Percentiles rank a stretch among this genome's conserved stretches.
These are phyloP conservation scores for Pseudoperonospora humuli DNA, from an alignment of 352 stramenopile species.

Conservation along the genomic window DNA sequence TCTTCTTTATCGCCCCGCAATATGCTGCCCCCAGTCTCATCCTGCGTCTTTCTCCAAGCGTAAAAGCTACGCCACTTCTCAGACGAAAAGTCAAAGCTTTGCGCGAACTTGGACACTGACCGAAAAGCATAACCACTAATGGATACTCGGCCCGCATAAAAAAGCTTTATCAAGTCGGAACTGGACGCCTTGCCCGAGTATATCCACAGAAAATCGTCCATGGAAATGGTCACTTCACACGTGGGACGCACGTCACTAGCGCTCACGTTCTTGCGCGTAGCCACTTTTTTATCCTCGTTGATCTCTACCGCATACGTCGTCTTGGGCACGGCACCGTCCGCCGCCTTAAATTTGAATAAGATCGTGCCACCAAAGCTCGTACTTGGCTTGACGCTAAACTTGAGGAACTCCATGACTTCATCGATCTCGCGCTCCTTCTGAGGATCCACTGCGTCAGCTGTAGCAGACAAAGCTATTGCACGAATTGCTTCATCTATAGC, in stretches of 20 bases:
- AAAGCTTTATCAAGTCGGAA: conserved; percentile 68
- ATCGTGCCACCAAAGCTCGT: conserved; percentile 72
- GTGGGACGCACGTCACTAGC: conserved; percentile 35
- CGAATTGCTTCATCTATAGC: conserved; percentile 1
- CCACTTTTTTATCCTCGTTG: conserved; percentile 35
- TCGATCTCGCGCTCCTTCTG: conserved; percentile 70
- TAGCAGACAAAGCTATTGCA: neutral
- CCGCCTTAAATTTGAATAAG: conserved; percentile 75
- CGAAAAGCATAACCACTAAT: conserved; percentile 81
- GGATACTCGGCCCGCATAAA: conserved; percentile 65
- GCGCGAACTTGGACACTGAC: conserved; percentile 69
- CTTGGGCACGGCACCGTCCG: conserved; percentile 24
- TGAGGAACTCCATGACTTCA: conserved; percentile 83
- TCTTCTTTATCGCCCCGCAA: conserved; percentile 33
- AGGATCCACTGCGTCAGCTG: neutral
- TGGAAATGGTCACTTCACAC: conserved; percentile 77
- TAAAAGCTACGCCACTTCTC: conserved; percentile 79
- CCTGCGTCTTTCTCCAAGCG: conserved; percentile 38
- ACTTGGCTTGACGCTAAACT: conserved; percentile 71
- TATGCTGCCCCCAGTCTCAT: conserved; percentile 26
- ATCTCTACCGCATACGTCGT: conserved; percentile 68
- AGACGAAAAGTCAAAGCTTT: conserved; percentile 83
- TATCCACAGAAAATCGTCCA: conserved; percentile 82
- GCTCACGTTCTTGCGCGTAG: conserved; percentile 48
- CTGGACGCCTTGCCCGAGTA: conserved; percentile 82